Conservation (phyloP, 164 flowering plant species). For the Aristolochia californica region DNA sequence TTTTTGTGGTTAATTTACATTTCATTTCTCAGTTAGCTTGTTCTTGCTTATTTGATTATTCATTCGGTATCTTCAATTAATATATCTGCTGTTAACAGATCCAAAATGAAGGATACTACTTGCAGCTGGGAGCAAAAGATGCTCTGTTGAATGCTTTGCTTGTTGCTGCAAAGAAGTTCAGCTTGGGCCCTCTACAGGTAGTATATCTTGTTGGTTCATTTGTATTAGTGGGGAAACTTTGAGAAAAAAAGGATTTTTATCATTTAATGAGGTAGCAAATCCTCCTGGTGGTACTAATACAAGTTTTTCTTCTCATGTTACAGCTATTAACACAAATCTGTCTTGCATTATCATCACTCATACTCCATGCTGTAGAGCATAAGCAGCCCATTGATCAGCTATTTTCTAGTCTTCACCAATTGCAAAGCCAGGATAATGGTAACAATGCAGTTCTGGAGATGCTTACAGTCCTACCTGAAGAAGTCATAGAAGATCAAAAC, state of each 20-base stretch:
- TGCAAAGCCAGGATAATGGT: slow-evolving; percentile 57
- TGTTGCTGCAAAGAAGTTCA: slow-evolving; percentile 67
- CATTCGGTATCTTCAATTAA: neutral
- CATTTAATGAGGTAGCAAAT: too few relatives aligned
- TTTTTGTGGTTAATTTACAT: neutral
- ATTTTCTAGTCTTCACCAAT: slow-evolving; percentile 66
- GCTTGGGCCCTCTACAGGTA: slow-evolving; percentile 87
- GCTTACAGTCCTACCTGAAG: slow-evolving; percentile 95
- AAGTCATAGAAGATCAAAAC: slow-evolving; percentile 53
- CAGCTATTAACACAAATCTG: slow-evolving; percentile 97
- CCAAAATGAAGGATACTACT: slow-evolving; percentile 64
- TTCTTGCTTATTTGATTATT: neutral
- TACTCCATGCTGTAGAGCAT: slow-evolving; percentile 59
- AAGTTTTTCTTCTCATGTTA: neutral
- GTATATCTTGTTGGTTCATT: slow-evolving; percentile 3
- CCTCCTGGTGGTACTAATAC: neutral
- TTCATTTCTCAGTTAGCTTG: neutral
- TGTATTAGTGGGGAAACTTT: too few relatives aligned
- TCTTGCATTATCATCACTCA: slow-evolving; percentile 80
- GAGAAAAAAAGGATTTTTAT: too few relatives aligned
- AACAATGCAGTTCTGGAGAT: slow-evolving; percentile 76
- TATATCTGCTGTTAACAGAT: slow-evolving; percentile 36
- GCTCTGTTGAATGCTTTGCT: slow-evolving; percentile 77
- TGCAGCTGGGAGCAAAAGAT: slow-evolving; percentile 67
- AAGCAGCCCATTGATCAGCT: slow-evolving; percentile 73